phyloP scores from a whole-genome alignment of 2,329 filamentous ascomycete genomes.

The Fusarium sp. region DNA sequence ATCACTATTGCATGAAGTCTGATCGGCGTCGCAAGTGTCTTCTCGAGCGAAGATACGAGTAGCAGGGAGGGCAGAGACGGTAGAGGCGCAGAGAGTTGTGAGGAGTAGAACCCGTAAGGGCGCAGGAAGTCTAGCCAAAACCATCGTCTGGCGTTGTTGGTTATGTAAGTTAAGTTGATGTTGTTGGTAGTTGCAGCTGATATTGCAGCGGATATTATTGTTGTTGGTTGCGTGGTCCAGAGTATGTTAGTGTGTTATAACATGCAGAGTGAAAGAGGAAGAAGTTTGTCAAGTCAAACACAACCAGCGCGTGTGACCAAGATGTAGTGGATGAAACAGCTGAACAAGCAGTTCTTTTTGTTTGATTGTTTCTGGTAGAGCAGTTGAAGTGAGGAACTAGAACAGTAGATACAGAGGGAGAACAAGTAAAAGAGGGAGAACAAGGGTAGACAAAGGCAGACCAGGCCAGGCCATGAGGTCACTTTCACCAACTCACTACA shows the following conservation, averaged over 20 bases:
- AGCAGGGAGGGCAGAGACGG: slow-evolving; percentile 55
- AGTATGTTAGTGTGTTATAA: slow-evolving; percentile 8
- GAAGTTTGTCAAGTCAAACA: slow-evolving; percentile 26
- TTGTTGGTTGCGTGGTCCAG: slow-evolving; percentile 9
- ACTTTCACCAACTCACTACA: slow-evolving; percentile 1
- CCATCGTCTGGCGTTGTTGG: slow-evolving; percentile 27
- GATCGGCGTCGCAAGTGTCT: slow-evolving; percentile 63
- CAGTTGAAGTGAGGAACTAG: slow-evolving; percentile 10
- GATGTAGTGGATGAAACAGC: slow-evolving; percentile 6
- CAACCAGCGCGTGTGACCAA: slow-evolving; percentile 36
- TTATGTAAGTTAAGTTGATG: background rate
- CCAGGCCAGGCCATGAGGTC: slow-evolving; percentile 27
- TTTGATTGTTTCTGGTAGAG: slow-evolving; percentile 28
- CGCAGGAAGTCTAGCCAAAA: slow-evolving; percentile 28
- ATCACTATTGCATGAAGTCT: slow-evolving; percentile 64
- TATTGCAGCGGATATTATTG: slow-evolving; percentile 1
- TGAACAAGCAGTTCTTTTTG: slow-evolving; percentile 32
- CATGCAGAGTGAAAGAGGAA: slow-evolving; percentile 11
- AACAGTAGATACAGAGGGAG: slow-evolving; percentile 11
- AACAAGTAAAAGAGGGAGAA: background rate
- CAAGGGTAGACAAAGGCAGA: slow-evolving; percentile 25
- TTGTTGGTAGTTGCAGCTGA: slow-evolving; percentile 10
- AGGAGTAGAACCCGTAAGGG: slow-evolving; percentile 55
- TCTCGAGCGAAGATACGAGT: slow-evolving; percentile 57
- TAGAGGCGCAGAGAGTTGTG: slow-evolving; percentile 52